Conservation (phyloP, 140 eudicot genomes). For the Oenanthe javanica region DNA sequence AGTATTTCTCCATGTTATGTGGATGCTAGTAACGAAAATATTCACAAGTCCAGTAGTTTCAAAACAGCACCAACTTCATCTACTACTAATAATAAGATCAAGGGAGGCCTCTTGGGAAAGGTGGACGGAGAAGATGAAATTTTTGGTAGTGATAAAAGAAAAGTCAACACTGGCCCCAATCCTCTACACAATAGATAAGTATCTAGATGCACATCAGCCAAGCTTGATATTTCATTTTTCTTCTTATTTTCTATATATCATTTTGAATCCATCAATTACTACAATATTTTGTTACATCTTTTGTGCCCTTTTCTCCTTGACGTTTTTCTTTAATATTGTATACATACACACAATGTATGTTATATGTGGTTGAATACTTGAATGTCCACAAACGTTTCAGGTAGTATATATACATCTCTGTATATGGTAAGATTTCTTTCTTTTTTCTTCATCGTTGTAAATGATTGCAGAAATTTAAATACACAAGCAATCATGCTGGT, state of each 20-base stretch:
- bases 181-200: conserved; percentile 56
- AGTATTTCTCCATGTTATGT: conserved; percentile 12
- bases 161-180: conserved; percentile 54
- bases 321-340: not conserved
- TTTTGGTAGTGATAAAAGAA: conserved; percentile 45
- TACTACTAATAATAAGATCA: not conserved
- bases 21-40: not conserved
- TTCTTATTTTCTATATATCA: not conserved
- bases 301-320: not conserved
- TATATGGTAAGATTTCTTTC: not conserved
- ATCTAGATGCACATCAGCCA: not conserved
- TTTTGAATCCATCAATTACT: not conserved
- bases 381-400: conserved; percentile 1
- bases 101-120: conserved; percentile 1
- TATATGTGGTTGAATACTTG: not conserved
- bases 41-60: not conserved
- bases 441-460: not conserved
- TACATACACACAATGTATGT: conserved; percentile 3
- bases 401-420: not conserved
- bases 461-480: not conserved
- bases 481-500: not conserved
- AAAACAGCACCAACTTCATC: not conserved
- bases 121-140: conserved; percentile 19
- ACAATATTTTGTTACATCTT: not conserved
- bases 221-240: not conserved